phyloP scores from a whole-genome alignment of 345 rosid species.

The Raphanus raphanistrum region DNA sequence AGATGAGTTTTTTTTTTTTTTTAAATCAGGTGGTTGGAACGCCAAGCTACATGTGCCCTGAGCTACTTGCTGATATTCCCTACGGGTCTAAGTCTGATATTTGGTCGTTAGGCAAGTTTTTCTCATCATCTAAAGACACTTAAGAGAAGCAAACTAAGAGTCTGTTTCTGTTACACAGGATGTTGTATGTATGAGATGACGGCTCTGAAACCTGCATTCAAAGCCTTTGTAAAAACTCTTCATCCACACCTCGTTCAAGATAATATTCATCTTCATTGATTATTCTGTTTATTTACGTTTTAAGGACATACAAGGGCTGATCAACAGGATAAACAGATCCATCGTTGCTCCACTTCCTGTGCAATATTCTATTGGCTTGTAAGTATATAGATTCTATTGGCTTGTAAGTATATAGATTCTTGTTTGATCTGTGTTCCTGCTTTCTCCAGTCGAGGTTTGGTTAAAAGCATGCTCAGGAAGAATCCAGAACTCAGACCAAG shows the following conservation, averaged over 20 bases:
- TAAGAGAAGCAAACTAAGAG: neutral
- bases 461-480: constrained; percentile 98
- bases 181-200: constrained; percentile 99
- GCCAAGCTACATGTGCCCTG: constrained; percentile 99
- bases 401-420: constrained; percentile 20
- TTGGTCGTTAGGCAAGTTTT: constrained; percentile 80
- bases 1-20: neutral
- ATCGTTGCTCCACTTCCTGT: constrained; percentile 93
- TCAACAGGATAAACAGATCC: constrained; percentile 90
- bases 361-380: constrained; percentile 85
- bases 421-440: no score
- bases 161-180: constrained; percentile 60
- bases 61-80: constrained; percentile 98
- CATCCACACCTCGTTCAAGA: constrained; percentile 4
- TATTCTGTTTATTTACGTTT: constrained; percentile 14
- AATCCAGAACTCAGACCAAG: constrained; percentile 95
- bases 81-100: constrained; percentile 97
- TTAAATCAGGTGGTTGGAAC: constrained; percentile 89
- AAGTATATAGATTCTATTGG: no score
- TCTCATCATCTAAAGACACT: neutral
- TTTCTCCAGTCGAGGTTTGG: constrained; percentile 82
- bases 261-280: constrained; percentile 1
- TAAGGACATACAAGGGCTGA: constrained; percentile 98
- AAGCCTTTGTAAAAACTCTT: constrained; percentile 73
- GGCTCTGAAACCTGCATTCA: constrained; percentile 88